Evolutionary conservation across 208 protist genomes (phyloP), one percentile per base, ranked within the genome.

Genomic region (Trypanosoma boissoni): DNA sequence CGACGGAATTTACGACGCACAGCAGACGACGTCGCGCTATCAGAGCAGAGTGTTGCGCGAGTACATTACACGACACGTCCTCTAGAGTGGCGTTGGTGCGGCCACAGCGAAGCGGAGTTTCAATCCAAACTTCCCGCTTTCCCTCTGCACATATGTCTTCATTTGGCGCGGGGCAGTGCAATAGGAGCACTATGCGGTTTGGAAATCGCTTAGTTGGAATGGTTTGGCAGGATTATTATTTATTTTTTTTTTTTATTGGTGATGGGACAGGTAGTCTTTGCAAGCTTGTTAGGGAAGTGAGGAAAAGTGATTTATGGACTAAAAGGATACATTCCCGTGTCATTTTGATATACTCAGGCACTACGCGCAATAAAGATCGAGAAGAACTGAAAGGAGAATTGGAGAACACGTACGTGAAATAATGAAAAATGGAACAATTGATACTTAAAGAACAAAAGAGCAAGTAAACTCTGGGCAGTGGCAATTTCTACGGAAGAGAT

Each of bases 101-200:
- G 71, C 68, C 2, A 60, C 71, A 39, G 5, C 54, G 53, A 74
- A 74, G n/a, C 68, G 71, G 26, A 62, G 57, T 21, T 9, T 65
- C 9, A 74, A 71, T n/a, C 41, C 68, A 74, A 24, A 1, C 61
- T 14, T 18, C 63, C 26, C 48, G 68, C 10, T 74, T 74, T 41
- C 68, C 68, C 18, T 21, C 21, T 18, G 62, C 71, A 26, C 50
- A 63, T 10, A 20, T 56, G 7, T 24, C 54, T 26, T 55, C 71
- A 62, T 44, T 50, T 53, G 4, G 34, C 55, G 57, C 20, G 12
- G 46, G 24, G 39, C 23, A 23, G 20, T 6, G 39, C n/a, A 12
- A 6, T 6, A 23, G n/a, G 18, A 61, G 26, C 31, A n/a, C n/a
- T n/a, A n/a, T n/a, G n/a, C n/a, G n/a, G 59, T 2, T 4, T 41